Base-by-base conservation (phyloP, 352 stramenopile genomes). In the Pythium volutum region DNA sequence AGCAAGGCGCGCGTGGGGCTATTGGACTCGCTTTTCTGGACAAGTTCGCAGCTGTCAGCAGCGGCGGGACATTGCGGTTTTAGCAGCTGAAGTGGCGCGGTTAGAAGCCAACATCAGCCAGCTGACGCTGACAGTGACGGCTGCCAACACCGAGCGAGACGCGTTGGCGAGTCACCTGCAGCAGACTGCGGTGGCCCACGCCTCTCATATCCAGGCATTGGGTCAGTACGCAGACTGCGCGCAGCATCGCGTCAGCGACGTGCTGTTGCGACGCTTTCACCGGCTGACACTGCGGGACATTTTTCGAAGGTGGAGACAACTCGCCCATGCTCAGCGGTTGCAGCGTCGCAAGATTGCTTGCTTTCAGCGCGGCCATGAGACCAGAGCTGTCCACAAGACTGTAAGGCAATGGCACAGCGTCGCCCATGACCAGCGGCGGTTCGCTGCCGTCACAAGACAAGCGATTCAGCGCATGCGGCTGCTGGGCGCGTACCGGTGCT, bases 401-500 rank as follows among this genome's bases (percentile, higher is more conserved):
- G 27, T 65, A 5, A 31, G 25, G 2, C 41, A 46, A 3, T 69
- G 62, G 62, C 29, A 52, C 14, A 11, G 4, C 2, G 26, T 45
- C 1, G 34, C 49, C 2, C 11, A 49, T 4, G 18, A 59, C 10
- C 49, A 51, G 46, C 38, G 34, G 1, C 39, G 43, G 18, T 10
- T 48, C 41, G 23, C 26, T 38, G 48, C 48, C 59, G 12, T 66
- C 50, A 48, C 46, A 26, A 10, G 23, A 3, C 23, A 29, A 12
- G 38, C 38, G 4, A 15, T 70, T 8, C 42, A 62, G 23, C 55
- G 69, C 15, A 76, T 87, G 71, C 66, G 60, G 14, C 68, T 79
- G 16, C 34, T 84, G 20, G 31, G 31, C 3, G 75, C 73, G 27
- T 45, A 75, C 0, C 73, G 64, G 10, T 87, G 77, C 23, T 77